These are phyloP conservation scores for Acanthamoeba castellanii DNA, from an alignment of 208 protist genomes.

Conservation along the genomic window DNA sequence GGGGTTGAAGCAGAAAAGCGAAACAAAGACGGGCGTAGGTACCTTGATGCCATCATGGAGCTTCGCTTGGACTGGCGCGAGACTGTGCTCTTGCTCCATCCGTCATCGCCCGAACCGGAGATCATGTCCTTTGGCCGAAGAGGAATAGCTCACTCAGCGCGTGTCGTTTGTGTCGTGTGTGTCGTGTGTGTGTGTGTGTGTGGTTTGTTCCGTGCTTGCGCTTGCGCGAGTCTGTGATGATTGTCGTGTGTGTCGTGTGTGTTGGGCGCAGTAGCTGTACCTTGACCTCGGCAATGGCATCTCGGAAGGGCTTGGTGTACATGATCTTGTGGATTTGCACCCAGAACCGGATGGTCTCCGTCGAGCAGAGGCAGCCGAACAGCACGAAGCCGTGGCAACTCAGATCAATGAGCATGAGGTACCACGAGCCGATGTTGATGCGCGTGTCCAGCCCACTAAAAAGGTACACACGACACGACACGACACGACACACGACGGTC, in stretches of 20 bases:
- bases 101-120: not conserved
- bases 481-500: not conserved
- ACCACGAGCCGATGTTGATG: constrained; percentile 30
- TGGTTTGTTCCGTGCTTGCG: too few relatives aligned
- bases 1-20: too few relatives aligned
- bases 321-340: not conserved
- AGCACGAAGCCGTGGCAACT: constrained; percentile 51
- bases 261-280: not conserved
- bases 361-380: constrained; percentile 1
- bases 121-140: not conserved
- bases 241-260: too few relatives aligned
- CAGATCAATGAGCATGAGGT: constrained; percentile 53
- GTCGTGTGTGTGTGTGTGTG: too few relatives aligned
- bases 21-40: not conserved
- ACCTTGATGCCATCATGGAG: not conserved
- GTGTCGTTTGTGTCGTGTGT: too few relatives aligned
- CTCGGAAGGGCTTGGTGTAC: constrained; percentile 3
- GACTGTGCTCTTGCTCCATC: not conserved
- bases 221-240: too few relatives aligned
- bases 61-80: not conserved
- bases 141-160: too few relatives aligned
- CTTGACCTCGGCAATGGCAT: not conserved
- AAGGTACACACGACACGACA: not conserved
- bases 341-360: not conserved
- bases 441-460: not conserved